Conservation (phyloP, 495 filamentous ascomycete genomes). For the Penicillium chermesinum region DNA sequence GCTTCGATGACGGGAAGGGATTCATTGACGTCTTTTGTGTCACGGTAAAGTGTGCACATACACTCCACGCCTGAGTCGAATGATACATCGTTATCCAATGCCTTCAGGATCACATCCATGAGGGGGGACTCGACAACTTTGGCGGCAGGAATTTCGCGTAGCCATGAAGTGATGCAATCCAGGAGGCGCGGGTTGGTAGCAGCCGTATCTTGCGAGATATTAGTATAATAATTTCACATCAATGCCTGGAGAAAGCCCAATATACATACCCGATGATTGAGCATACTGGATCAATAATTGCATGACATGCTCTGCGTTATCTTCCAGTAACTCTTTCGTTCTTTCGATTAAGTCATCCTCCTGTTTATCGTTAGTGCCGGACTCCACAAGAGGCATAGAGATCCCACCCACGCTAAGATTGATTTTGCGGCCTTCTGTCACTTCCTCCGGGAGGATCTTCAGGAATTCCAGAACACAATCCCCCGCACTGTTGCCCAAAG, state of each 20-base stretch:
- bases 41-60: conserved; percentile 81
- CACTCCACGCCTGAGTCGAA: conserved; percentile 92
- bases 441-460: conserved; percentile 94
- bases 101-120: conserved; percentile 72
- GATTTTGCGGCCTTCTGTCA: conserved; percentile 98
- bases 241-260: neutral
- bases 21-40: conserved; percentile 86
- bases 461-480: conserved; percentile 92
- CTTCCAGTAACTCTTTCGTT: conserved; percentile 80
- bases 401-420: conserved; percentile 81
- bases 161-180: conserved; percentile 94
- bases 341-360: conserved; percentile 84
- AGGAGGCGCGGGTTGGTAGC: conserved; percentile 85
- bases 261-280: conserved; percentile 59
- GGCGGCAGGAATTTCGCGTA: conserved; percentile 79
- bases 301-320: conserved; percentile 85
- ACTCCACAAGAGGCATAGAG: conserved; percentile 37
- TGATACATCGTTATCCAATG: conserved; percentile 65
- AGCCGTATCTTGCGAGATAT: conserved; percentile 38
- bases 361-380: neutral
- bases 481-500: conserved; percentile 69
- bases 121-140: conserved; percentile 82
- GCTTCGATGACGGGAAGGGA: conserved; percentile 72
- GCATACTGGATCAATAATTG: conserved; percentile 80
- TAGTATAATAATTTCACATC: neutral